A percentile compares a stretch with the other conserved stretches of the same genome.
These are phyloP conservation scores for Globisporangium perplexum DNA, from an alignment of 352 stramenopile genomes.

Conservation along the genomic window DNA sequence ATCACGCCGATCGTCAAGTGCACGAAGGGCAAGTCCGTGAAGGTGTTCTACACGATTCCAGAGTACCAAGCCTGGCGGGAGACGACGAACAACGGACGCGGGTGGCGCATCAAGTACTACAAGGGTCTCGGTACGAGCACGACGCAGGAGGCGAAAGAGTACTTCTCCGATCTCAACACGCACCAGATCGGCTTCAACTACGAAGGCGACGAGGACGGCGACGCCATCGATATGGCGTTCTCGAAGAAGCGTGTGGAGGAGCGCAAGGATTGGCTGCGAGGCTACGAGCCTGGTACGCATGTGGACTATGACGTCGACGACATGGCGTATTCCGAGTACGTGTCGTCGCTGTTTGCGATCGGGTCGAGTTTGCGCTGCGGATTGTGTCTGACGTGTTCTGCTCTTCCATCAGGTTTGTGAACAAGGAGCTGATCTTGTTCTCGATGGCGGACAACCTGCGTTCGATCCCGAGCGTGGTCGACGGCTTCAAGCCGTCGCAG, in stretches of 20 bases:
- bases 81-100: conserved; percentile 83
- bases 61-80: conserved; percentile 95
- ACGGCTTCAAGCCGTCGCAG: conserved; percentile 99
- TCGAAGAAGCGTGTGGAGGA: conserved; percentile 95
- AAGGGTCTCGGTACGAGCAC: conserved; percentile 99
- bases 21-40: conserved; percentile 73
- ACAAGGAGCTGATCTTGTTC: conserved; percentile 99
- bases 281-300: conserved; percentile 81
- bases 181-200: conserved; percentile 95
- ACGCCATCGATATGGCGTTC: conserved; percentile 97
- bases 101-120: conserved; percentile 99
- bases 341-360: background rate
- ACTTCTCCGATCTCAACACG: conserved; percentile 93
- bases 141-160: conserved; percentile 94
- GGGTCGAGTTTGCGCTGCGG: too few species aligned
- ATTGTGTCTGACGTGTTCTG: conserved; percentile 1
- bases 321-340: conserved; percentile 91
- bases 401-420: conserved; percentile 86
- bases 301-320: conserved; percentile 91
- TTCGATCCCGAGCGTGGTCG: conserved; percentile 93
- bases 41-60: conserved; percentile 97
- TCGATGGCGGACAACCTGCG: conserved; percentile 97
- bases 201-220: conserved; percentile 81
- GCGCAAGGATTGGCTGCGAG: conserved; percentile 94
- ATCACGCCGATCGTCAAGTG: conserved; percentile 98